Percentiles rank a stretch among this genome's conserved stretches.
These are phyloP conservation scores for Clavispora asparagi DNA, from an alignment of 805 yeast species.

Conservation along the genomic window DNA sequence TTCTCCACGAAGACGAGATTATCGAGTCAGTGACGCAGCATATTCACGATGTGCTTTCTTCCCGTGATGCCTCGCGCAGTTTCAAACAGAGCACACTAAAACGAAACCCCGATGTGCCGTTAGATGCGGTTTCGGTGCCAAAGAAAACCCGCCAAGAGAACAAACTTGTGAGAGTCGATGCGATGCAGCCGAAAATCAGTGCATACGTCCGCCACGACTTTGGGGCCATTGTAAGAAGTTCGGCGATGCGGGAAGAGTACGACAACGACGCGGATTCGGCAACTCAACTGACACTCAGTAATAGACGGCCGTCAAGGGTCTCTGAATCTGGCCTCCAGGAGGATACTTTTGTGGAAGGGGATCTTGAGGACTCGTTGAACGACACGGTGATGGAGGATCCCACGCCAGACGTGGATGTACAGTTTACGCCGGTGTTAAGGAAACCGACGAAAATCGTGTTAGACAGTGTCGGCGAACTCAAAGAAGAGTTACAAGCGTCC, in stretches of 20 bases:
- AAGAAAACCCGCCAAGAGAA: slow-evolving; percentile 51
- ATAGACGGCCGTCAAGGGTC: not conserved
- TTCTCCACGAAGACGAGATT: slow-evolving; percentile 82
- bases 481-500: slow-evolving; percentile 42
- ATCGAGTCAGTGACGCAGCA: slow-evolving; percentile 50
- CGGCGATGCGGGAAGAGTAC: not conserved
- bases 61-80: slow-evolving; percentile 61
- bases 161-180: slow-evolving; percentile 67
- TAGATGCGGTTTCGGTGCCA: slow-evolving; percentile 9
- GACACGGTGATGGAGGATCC: not conserved
- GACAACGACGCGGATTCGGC: not conserved
- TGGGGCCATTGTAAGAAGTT: not conserved
- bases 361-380: not conserved
- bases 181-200: slow-evolving; percentile 44
- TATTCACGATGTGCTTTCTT: slow-evolving; percentile 47
- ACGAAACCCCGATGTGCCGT: slow-evolving; percentile 3
- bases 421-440: not conserved
- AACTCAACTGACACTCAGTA: too few relatives aligned
- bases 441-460: slow-evolving; percentile 41
- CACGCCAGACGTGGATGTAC: not conserved
- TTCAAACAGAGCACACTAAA: slow-evolving; percentile 55
- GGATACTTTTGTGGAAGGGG: not conserved
- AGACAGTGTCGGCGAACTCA: slow-evolving; percentile 54
- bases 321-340: not conserved
- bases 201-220: slow-evolving; percentile 10